Base-by-base conservation (phyloP, 2,329 filamentous ascomycete species). In the Ambrosiella xylebori region DNA sequence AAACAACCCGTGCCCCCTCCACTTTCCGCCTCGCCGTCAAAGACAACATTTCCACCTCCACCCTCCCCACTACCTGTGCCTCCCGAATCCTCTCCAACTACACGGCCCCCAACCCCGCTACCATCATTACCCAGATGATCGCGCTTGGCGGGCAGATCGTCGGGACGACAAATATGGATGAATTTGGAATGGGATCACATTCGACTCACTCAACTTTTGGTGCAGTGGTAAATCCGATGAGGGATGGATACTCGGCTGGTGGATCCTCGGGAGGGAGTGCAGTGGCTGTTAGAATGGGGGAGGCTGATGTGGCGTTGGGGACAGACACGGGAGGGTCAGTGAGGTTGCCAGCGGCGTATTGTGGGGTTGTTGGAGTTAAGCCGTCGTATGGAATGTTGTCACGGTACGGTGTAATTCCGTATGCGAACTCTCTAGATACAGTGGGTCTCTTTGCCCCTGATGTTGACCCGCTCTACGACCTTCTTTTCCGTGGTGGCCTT, bases 211-310 rank as follows among this genome's bases (percentile, higher is more conserved):
- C 88, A 0, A 71, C 75, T 57, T 81, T 83, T 64, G 86, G 86
- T 1, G 68, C 79, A 1, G 85, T 91, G 3, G 72, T 68, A 56
- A 82, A 78, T 61, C 60, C 64, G 49, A 12, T 54, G 9, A 67
- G 66, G 51, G 59, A 65, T 17, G 57, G 71, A 59, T 68, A 80
- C 35, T 93, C 88, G 0, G 84, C 86, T 0, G 90, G 90, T 41
- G 90, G 90, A 37, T 96, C 90, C 68, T 97, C 91, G 2, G 93
- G 93, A 47, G 93, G 93, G 15, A 96, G 90, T 68, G 93, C 93
- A 2, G 80, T 94, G 8, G 88, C 88, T 12, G 87, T 97, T 41
- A 81, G 79, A 17, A 74, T 77, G 0, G 77, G 77, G 19, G 71
- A 75, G 3, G 76, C 74, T 0, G 73, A 79, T 35, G 59, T 81